These are phyloP conservation scores for Vitis riparia DNA, from an alignment of 164 flowering plant genomes.

Conservation along the genomic window DNA sequence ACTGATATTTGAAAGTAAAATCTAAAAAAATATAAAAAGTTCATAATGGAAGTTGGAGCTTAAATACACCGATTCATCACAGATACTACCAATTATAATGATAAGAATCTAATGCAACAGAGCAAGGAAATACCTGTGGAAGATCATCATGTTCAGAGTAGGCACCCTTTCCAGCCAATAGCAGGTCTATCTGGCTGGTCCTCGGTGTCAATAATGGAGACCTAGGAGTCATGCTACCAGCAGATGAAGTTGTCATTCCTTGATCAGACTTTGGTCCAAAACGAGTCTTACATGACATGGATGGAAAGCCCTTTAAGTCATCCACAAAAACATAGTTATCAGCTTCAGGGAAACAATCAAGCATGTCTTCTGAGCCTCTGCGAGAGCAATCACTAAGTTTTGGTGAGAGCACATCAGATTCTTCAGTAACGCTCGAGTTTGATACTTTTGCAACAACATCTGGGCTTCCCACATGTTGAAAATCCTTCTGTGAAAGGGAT, in stretches of 20 bases:
- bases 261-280: constrained; percentile 99
- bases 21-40: no score
- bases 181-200: constrained; percentile 78
- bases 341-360: constrained; percentile 82
- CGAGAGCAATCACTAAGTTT: constrained; percentile 94
- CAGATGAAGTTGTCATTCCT: constrained; percentile 97
- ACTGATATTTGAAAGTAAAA: no score
- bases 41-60: no score
- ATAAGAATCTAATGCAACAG: neutral
- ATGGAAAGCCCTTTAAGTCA: constrained; percentile 81
- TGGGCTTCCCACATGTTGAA: constrained; percentile 72
- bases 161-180: constrained; percentile 78
- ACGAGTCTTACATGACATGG: constrained; percentile 91
- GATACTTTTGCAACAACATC: constrained; percentile 83
- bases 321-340: constrained; percentile 72
- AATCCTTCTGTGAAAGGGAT: constrained; percentile 68
- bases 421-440: constrained; percentile 92
- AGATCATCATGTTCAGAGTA: constrained; percentile 83
- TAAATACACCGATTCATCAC: no score
- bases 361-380: constrained; percentile 98
- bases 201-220: constrained; percentile 92
- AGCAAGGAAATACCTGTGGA: constrained; percentile 63
- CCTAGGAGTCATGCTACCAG: constrained; percentile 98
- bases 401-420: constrained; percentile 81
- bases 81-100: neutral